phyloP scores from a whole-genome alignment of 129 eudicot species.

The Centrapalus pauciflorus region DNA sequence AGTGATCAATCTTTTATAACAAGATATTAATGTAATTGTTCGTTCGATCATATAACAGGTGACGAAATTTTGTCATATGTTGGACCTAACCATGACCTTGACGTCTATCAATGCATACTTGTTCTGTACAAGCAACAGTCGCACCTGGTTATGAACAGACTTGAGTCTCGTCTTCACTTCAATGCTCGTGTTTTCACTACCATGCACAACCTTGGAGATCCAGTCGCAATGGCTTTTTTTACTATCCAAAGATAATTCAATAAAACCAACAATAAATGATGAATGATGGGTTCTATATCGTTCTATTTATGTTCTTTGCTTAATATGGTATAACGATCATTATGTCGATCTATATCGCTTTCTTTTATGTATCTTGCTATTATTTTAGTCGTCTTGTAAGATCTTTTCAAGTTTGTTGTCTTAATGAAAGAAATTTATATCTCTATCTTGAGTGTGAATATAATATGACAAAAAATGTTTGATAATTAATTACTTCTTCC shows the following conservation, averaged over 20 bases:
- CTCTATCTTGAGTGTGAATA: too few species aligned
- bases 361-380: too few species aligned
- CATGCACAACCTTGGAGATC: conserved; percentile 11
- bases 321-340: too few species aligned
- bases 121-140: conserved; percentile 10
- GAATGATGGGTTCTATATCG: neutral
- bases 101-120: conserved; percentile 10
- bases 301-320: too few species aligned
- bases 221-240: conserved; percentile 9
- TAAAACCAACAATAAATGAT: neutral
- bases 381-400: too few species aligned
- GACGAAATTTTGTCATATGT: conserved; percentile 9
- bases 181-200: conserved; percentile 3
- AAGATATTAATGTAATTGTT: neutral
- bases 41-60: conserved; percentile 12
- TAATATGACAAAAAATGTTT: too few species aligned
- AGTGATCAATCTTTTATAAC: too few species aligned
- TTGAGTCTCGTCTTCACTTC: neutral
- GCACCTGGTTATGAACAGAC: neutral
- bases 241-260: conserved; percentile 9
- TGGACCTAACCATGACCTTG: conserved; percentile 8
- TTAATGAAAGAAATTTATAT: too few species aligned
- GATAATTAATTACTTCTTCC: too few species aligned
- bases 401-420: too few species aligned
- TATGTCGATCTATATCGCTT: neutral